Evolutionary conservation across 768 basidiomycete genomes (phyloP), one percentile per base, ranked within the genome.

Genomic region (Panus rudis): DNA sequence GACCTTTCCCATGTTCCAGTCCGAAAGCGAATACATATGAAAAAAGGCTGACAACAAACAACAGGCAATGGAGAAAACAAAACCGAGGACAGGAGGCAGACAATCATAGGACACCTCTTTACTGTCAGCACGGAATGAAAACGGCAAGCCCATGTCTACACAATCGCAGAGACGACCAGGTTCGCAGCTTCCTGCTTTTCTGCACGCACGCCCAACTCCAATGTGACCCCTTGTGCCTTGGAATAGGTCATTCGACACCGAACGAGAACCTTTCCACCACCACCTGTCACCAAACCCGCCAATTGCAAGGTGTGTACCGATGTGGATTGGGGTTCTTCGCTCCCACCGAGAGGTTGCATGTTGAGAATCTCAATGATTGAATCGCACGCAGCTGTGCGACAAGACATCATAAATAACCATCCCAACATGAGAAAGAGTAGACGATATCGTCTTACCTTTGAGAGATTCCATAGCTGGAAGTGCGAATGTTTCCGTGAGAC

Each of bases 231-330:
- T 52, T 84, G 73, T 13, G 89, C 92, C 48, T 81, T 70, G 33
- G 86, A 82, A 64, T 78, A 97, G 10, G 94, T 97, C 96, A 98
- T 99, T 48, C 94, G 76, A 68, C 87, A 89, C 49, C 92, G 80
- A 19, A 81, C 92, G 43, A 99, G 75, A 24, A 96, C 88, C 69
- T 97, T 97, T n/a, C 92, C 93, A 20, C 89, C 92, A 19, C 92
- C 92, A 24, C 94, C 93, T 20, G 76, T 73, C 14, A 96, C 85
- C 50, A 98, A 57, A 33, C 96, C 96, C 13, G 92, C 90, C 32
- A 99, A 63, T 57, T 94, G 93, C 42, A 99, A 74, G 22, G 93
- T 94, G 65, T 99, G 96, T 38, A 97, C 86, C 3, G 92, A 83
- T 7, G 81, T 71, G 21, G 88, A 88, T 16, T 79, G 69, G 0